These are phyloP conservation scores for Bryum argenteum DNA, from an alignment of 225 moss, liverwort and hornwort species.

Conservation along the genomic window DNA sequence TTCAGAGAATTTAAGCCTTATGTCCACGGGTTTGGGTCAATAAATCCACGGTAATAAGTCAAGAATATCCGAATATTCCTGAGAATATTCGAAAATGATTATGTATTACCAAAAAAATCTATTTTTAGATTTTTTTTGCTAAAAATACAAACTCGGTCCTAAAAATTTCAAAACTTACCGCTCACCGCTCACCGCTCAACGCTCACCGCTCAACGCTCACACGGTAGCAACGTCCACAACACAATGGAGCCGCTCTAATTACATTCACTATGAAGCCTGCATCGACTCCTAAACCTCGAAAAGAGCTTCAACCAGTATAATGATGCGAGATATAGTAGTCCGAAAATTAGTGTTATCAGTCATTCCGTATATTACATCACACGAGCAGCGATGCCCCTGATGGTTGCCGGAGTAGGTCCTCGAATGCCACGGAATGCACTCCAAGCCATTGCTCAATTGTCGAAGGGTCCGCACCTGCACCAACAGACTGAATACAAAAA, in stretches of 20 bases:
- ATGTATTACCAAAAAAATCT: too few species aligned
- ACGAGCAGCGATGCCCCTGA: constrained; percentile 80
- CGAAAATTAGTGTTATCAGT: constrained; percentile 77
- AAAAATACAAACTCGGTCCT: too few species aligned
- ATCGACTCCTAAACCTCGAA: constrained; percentile 68
- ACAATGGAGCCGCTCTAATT: neutral
- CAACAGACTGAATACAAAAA: constrained; percentile 37
- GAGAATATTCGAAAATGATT: too few species aligned
- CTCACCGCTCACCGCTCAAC: too few species aligned
- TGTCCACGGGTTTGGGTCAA: too few species aligned
- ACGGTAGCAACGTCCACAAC: too few species aligned
- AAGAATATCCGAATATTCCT: too few species aligned
- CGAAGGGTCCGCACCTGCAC: constrained; percentile 89
- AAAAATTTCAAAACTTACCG: too few species aligned
- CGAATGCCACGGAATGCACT: constrained; percentile 73
- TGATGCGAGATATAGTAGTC: constrained; percentile 92
- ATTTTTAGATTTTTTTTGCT: too few species aligned
- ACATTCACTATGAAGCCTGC: neutral
- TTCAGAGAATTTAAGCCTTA: too few species aligned
- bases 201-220: too few species aligned
- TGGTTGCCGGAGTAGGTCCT: constrained; percentile 75
- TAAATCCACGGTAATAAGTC: too few species aligned
- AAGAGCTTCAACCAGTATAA: constrained; percentile 94
- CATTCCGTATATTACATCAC: constrained; percentile 64
- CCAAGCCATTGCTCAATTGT: constrained; percentile 78